phyloP scores from a whole-genome alignment of 1,284 basidiomycete species.

The Earliella scabrosa region DNA sequence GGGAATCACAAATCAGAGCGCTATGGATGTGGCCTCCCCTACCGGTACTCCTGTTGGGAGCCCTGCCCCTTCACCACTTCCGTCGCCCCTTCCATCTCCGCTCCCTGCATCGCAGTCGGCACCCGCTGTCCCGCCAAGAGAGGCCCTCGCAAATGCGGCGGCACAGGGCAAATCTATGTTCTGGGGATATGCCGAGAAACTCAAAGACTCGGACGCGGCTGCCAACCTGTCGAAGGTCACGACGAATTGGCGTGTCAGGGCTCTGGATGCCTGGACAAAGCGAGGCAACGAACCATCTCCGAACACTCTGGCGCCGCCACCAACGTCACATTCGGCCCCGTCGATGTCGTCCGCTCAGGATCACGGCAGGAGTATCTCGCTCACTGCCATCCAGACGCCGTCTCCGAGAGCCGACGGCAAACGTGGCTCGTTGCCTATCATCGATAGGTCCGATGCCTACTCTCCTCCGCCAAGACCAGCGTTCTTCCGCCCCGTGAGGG shows the following conservation, averaged over 20 bases:
- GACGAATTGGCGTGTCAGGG: conserved; percentile 73
- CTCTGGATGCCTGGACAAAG: conserved; percentile 42
- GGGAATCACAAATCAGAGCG: conserved; percentile 74
- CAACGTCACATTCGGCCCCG: conserved; percentile 15
- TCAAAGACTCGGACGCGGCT: conserved; percentile 72
- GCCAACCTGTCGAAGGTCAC: conserved; percentile 73
- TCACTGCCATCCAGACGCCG: conserved; percentile 14
- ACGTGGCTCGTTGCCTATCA: conserved; percentile 48
- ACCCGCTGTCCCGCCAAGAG: conserved; percentile 22
- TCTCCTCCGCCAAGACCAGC: conserved; percentile 61
- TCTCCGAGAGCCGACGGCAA: conserved; percentile 26
- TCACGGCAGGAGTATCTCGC: conserved; percentile 24
- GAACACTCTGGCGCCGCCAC: conserved; percentile 16
- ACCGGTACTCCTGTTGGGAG: conserved; percentile 47
- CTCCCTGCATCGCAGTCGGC: conserved; percentile 32
- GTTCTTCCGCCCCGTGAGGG: conserved; percentile 60
- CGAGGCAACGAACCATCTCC: conserved; percentile 20
- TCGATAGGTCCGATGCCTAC: conserved; percentile 44
- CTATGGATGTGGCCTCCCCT: conserved; percentile 64
- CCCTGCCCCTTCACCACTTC: conserved; percentile 37
- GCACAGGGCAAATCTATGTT: conserved; percentile 39
- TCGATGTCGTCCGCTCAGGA: conserved; percentile 16
- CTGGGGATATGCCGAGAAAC: conserved; percentile 73
- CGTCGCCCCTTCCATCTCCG: conserved; percentile 35
- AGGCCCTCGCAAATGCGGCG: conserved; percentile 12